A percentile compares a stretch with the other conserved stretches of the same genome.
These are phyloP conservation scores for Apiospora koreana DNA, from an alignment of 2,329 filamentous ascomycete genomes.

Conservation along the genomic window DNA sequence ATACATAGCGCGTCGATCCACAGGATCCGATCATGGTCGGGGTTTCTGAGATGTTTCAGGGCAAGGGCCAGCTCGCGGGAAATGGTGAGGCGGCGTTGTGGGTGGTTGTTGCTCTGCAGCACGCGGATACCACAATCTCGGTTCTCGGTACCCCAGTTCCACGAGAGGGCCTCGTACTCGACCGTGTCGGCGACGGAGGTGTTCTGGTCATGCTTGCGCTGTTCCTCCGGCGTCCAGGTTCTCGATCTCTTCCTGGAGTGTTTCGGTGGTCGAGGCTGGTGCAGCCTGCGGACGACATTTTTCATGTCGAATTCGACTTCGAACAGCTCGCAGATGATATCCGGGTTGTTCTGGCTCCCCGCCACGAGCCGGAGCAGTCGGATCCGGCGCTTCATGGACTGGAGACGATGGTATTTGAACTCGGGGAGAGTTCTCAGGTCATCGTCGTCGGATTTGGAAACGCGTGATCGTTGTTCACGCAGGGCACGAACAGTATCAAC, in stretches of 20 bases:
- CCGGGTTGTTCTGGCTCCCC: background rate
- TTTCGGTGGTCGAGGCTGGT: background rate
- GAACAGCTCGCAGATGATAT: slow-evolving; percentile 22
- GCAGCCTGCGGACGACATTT: background rate
- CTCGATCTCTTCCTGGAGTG: background rate
- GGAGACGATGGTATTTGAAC: background rate
- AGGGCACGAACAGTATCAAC: background rate
- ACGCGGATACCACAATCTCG: no score
- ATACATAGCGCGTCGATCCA: slow-evolving; percentile 12
- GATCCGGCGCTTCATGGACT: background rate
- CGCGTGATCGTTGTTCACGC: background rate
- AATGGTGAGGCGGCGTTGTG: background rate
- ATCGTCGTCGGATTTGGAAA: background rate
- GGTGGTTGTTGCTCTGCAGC: no score
- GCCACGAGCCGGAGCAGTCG: background rate
- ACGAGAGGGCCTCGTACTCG: background rate
- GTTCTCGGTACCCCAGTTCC: no score
- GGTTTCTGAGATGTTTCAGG: background rate
- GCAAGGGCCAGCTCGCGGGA: background rate
- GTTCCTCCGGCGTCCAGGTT: background rate
- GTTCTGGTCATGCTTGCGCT: background rate
- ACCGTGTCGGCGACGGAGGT: background rate
- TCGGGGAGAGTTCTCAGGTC: background rate
- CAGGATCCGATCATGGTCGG: background rate
- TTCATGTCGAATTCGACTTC: background rate